These are phyloP conservation scores for Paraconiothyrium sp. DNA, from an alignment of 2,329 filamentous ascomycete genomes.

Conservation along the genomic window DNA sequence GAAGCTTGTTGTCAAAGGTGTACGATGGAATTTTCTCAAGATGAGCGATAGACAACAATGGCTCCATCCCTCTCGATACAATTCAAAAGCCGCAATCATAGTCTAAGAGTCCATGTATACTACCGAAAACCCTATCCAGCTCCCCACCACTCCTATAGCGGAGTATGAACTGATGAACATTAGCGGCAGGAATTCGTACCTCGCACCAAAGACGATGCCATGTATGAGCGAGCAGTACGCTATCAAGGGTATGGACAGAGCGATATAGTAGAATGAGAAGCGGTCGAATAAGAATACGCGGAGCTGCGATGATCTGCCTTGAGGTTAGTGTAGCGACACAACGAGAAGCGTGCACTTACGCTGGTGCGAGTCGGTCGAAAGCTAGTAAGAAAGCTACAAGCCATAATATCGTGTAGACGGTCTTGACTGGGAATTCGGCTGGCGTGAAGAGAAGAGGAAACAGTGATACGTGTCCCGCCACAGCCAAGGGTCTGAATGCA, in stretches of 20 bases:
- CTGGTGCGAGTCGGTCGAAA: conserved; percentile 88
- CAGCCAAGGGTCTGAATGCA: conserved; percentile 89
- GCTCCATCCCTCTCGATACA: background rate
- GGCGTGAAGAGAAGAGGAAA: conserved; percentile 94
- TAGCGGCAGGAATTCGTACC: conserved; percentile 88
- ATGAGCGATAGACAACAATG: background rate
- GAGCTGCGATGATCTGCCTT: conserved; percentile 70
- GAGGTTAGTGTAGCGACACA: conserved; percentile 25
- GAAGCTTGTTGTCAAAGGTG: background rate
- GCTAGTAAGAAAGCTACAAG: conserved; percentile 83
- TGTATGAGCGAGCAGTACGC: conserved; percentile 88
- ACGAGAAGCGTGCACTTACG: conserved; percentile 55
- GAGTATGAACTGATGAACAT: conserved; percentile 98
- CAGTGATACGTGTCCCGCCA: conserved; percentile 92
- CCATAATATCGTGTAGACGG: conserved; percentile 92
- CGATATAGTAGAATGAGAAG: conserved; percentile 89
- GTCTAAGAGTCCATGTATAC: conserved; percentile 74
- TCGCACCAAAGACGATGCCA: conserved; percentile 80
- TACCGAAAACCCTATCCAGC: conserved; percentile 93
- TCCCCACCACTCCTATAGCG: conserved; percentile 92
- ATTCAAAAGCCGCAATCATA: background rate
- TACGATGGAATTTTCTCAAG: background rate
- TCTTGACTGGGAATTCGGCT: conserved; percentile 93
- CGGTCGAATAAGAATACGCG: conserved; percentile 91
- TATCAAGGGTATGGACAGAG: conserved; percentile 87